phyloP scores from a whole-genome alignment of 1,284 basidiomycete genomes.

The Schizophyllum amplum region DNA sequence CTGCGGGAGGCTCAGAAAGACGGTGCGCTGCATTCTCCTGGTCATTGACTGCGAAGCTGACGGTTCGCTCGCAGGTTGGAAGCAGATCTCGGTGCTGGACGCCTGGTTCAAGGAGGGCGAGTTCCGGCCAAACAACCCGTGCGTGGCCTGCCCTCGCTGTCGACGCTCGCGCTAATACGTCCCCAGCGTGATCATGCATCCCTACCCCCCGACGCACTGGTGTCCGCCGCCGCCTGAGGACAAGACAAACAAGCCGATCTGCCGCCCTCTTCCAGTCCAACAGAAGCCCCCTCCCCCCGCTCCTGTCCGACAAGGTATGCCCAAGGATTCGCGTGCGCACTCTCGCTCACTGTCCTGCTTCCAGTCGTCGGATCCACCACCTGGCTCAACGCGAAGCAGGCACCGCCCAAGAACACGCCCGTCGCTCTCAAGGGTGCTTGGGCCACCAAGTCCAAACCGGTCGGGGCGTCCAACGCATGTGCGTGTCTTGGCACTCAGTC shows the following conservation, averaged over 20 bases:
- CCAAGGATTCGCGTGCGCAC: not conserved
- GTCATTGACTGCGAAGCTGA: not conserved
- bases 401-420: not conserved
- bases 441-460: not conserved
- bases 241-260: conserved; percentile 43
- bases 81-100: conserved; percentile 41
- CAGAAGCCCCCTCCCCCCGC: conserved; percentile 25
- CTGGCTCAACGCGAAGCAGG: no score
- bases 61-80: conserved; percentile 48
- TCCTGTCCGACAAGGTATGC: no score
- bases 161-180: not conserved
- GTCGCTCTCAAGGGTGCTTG: not conserved
- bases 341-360: not conserved
- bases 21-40: conserved; percentile 20
- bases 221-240: conserved; percentile 50
- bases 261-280: conserved; percentile 44
- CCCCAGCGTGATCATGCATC: conserved; percentile 30
- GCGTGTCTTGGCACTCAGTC: no score
- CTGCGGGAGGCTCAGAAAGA: conserved; percentile 35
- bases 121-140: conserved; percentile 35
- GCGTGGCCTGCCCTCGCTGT: conserved; percentile 19
- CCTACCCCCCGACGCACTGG: conserved; percentile 48
- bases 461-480: not conserved
- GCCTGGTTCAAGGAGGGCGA: conserved; percentile 39
- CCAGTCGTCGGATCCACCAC: no score